Conservation (phyloP, 208 protist genomes). For the Wallacemonas sp. region DNA sequence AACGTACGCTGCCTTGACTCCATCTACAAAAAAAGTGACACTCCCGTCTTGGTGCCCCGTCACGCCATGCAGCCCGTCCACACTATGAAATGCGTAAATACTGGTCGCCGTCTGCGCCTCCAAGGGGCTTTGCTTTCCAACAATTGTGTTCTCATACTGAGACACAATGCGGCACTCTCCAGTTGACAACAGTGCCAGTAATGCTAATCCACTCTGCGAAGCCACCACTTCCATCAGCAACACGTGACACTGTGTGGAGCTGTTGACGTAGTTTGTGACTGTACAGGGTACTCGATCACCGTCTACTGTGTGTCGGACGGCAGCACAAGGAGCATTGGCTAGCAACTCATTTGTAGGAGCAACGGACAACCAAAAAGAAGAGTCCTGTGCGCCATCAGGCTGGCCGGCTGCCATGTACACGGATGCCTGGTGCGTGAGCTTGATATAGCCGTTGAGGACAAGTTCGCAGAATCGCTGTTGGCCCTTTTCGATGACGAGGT, state of each 20-base stretch:
- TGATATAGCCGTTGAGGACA: constrained; percentile 7
- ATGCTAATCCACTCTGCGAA: neutral
- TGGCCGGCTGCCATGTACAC: neutral
- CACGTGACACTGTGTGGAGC: neutral
- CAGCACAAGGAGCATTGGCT: neutral
- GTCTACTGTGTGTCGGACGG: neutral
- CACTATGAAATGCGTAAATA: constrained; percentile 10
- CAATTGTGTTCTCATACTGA: neutral
- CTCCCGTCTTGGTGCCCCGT: constrained; percentile 31
- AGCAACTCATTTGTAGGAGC: neutral
- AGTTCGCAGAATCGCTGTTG: constrained; percentile 2
- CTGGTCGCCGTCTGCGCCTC: neutral
- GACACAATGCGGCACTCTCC: constrained; percentile 31
- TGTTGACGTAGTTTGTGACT: neutral
- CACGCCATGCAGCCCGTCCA: neutral
- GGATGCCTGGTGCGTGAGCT: neutral
- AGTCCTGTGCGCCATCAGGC: neutral
- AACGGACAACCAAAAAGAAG: constrained; percentile 1
- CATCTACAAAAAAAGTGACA: constrained; percentile 39
- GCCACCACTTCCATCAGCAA: constrained; percentile 33
- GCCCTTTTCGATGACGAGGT: constrained; percentile 19
- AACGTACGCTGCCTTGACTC: constrained; percentile 17
- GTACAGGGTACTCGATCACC: neutral
- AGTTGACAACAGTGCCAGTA: constrained; percentile 3
- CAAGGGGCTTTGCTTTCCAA: neutral